A percentile compares a stretch with the other conserved stretches of the same genome.
phyloP scores from a whole-genome alignment of 495 filamentous ascomycete species.

The Neurospora tetrasperma region DNA sequence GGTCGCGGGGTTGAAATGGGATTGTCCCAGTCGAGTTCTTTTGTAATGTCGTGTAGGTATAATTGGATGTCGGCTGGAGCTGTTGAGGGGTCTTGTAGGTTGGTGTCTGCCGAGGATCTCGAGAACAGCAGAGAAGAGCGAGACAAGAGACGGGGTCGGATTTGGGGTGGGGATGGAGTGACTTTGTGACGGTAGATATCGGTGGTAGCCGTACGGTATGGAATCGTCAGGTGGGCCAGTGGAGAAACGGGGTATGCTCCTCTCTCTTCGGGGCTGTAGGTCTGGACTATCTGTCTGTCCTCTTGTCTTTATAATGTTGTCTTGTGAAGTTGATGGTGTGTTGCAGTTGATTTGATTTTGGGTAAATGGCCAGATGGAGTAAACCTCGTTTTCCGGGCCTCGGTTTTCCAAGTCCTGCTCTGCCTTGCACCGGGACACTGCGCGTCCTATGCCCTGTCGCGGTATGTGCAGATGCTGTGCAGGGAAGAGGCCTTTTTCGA shows the following conservation, averaged over 20 bases:
- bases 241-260: not conserved
- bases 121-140: not conserved
- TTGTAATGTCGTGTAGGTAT: not conserved
- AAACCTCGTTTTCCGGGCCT: not conserved
- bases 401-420: not conserved
- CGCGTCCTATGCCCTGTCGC: not conserved
- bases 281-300: not conserved
- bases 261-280: not conserved
- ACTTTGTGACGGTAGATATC: not conserved
- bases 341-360: not conserved
- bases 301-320: not conserved
- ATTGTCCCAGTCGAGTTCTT: not conserved
- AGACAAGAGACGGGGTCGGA: not conserved
- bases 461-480: not conserved
- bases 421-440: not conserved
- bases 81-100: not conserved
- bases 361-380: not conserved
- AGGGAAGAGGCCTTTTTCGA: slow-evolving; percentile 1
- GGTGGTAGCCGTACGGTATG: not conserved
- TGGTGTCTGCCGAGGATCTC: not conserved
- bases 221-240: not conserved
- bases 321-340: not conserved
- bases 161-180: not conserved
- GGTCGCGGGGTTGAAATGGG: not conserved
- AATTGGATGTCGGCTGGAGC: not conserved